Evolutionary conservation across 164 flowering plant genomes (phyloP).

Genomic region (Kalanchoe fedtschenkoi): DNA sequence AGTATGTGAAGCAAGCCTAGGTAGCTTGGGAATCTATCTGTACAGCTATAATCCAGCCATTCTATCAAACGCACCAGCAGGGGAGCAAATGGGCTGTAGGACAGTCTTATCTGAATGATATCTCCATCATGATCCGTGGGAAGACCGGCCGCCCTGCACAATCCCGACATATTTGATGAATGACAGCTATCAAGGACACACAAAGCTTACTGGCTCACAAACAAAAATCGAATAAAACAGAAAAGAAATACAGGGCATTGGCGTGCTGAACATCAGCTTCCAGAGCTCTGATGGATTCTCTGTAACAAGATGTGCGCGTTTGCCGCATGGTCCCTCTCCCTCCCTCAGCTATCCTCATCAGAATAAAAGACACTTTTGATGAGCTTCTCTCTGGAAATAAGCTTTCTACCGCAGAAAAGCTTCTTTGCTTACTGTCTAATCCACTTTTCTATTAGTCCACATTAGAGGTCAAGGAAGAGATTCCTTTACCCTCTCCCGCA

Average conservation of each 20-base stretch:
- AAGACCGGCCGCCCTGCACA: conserved; percentile 73
- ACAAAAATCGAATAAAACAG: background rate
- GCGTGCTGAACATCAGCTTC: conserved; percentile 87
- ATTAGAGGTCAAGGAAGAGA: background rate
- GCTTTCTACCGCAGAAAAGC: background rate
- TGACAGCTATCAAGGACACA: background rate
- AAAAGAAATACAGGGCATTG: conserved; percentile 45
- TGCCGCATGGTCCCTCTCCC: background rate
- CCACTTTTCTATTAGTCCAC: background rate
- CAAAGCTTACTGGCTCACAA: background rate
- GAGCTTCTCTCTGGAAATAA: background rate
- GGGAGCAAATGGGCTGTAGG: conserved; percentile 72
- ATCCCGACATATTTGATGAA: background rate
- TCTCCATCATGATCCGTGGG: conserved; percentile 53
- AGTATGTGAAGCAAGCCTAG: conserved; percentile 79
- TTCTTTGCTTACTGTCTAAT: conserved; percentile 4
- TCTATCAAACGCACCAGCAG: conserved; percentile 57
- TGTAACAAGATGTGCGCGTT: conserved; percentile 31
- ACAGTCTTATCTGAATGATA: conserved; percentile 61
- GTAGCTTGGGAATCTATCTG: conserved; percentile 55
- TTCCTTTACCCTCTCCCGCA: background rate
- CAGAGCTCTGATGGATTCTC: conserved; percentile 64
- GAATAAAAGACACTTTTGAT: background rate
- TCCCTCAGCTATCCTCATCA: background rate
- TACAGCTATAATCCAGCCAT: conserved; percentile 78